phyloP scores from a whole-genome alignment of 2,329 filamentous ascomycete species.

The Paecilomyces sp. region DNA sequence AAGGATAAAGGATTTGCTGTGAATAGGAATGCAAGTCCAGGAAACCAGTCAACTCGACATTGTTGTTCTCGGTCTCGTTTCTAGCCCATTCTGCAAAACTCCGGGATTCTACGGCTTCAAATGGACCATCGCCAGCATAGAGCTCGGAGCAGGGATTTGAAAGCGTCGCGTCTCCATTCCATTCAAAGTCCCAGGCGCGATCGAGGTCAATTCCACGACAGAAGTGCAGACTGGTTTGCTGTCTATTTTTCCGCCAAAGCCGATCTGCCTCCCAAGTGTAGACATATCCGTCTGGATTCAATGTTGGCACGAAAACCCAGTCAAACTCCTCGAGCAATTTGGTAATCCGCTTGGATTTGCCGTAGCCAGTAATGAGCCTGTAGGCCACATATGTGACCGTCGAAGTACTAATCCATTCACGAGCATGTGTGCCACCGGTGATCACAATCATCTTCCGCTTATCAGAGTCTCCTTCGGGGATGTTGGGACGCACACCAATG shows the following conservation, averaged over 20 bases:
- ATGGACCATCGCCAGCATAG: constrained; percentile 75
- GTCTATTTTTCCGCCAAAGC: constrained; percentile 86
- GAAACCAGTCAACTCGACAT: constrained; percentile 72
- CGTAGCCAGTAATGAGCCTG: constrained; percentile 76
- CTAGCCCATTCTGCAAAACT: constrained; percentile 73
- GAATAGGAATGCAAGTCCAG: constrained; percentile 92
- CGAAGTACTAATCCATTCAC: constrained; percentile 93
- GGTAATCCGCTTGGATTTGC: constrained; percentile 62
- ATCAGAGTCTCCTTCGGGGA: constrained; percentile 33
- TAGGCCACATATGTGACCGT: constrained; percentile 89
- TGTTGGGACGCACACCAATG: constrained; percentile 56
- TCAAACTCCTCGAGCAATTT: constrained; percentile 78
- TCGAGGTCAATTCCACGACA: constrained; percentile 88
- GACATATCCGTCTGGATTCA: constrained; percentile 91
- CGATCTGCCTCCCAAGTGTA: constrained; percentile 90
- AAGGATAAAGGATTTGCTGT: constrained; percentile 90
- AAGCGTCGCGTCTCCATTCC: constrained; percentile 61
- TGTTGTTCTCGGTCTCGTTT: constrained; percentile 65
- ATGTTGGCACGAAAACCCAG: constrained; percentile 76
- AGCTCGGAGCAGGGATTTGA: constrained; percentile 85
- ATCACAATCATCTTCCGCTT: constrained; percentile 72
- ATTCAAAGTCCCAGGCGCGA: constrained; percentile 75
- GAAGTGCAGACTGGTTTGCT: constrained; percentile 72
- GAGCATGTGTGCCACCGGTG: constrained; percentile 79
- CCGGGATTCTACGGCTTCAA: constrained; percentile 73